Evolutionary conservation across 1,284 basidiomycete genomes (phyloP).

Genomic region (Malassezia vespertilionis): DNA sequence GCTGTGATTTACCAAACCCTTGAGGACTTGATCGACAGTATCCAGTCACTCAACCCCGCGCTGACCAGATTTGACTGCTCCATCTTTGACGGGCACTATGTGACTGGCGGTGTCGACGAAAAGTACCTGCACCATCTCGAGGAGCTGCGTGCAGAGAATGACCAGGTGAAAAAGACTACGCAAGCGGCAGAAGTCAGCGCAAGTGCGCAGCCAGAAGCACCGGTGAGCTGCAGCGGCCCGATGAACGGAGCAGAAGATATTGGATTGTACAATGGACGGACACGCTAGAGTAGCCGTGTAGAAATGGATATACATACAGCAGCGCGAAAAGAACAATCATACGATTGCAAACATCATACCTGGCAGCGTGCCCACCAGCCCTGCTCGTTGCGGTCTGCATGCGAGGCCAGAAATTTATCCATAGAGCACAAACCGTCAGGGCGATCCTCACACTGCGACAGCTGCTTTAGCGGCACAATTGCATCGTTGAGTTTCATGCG

Average conservation of each 20-base stretch:
- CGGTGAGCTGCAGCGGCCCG: conserved; percentile 34
- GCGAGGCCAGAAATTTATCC: conserved; percentile 20
- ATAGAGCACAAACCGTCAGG: conserved; percentile 32
- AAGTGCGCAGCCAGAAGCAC: conserved; percentile 21
- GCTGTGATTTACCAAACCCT: conserved; percentile 96
- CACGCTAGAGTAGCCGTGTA: conserved; percentile 5
- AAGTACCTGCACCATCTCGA: conserved; percentile 70
- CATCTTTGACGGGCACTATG: conserved; percentile 92
- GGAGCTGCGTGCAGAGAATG: conserved; percentile 69
- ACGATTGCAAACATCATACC: too few species aligned
- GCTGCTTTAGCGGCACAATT: conserved; percentile 24
- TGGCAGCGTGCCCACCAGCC: conserved; percentile 23
- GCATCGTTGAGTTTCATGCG: conserved; percentile 17
- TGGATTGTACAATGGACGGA: conserved; percentile 16
- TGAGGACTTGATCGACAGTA: conserved; percentile 74
- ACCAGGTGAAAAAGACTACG: conserved; percentile 52
- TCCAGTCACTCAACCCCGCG: conserved; percentile 69
- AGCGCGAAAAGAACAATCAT: too few species aligned
- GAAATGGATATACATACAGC: not conserved
- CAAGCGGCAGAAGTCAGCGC: conserved; percentile 10
- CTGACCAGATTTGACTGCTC: conserved; percentile 86
- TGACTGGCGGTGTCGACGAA: conserved; percentile 88
- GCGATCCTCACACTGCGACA: conserved; percentile 22
- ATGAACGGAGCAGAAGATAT: conserved; percentile 46
- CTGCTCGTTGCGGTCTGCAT: conserved; percentile 22